Evolutionary conservation across 1,284 basidiomycete genomes (phyloP), one percentile per base, ranked within the genome.

Genomic region (Austroboletus novae-zelandiae): DNA sequence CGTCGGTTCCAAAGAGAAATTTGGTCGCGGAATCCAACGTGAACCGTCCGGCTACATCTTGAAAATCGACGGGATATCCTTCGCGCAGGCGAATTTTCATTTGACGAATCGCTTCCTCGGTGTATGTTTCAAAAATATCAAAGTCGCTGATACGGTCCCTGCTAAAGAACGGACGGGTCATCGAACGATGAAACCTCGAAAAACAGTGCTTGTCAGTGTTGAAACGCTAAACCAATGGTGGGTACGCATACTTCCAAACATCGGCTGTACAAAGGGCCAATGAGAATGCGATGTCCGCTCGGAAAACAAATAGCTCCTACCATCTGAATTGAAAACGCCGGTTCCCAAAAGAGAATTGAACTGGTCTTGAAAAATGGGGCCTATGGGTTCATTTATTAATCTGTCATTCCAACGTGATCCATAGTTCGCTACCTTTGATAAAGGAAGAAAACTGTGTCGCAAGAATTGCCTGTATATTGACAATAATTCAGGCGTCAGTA

Each of bases 271-370:
- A 45, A 40, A 50, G 40, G 52, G 43, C 34, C 5, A 14, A 20
- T 14, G 8, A 6, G 13, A 17, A 3, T 34, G 15, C 32, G 41
- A 25, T 10, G 11, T 14, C 10, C n/a, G 5, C 37, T 11, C 11
- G 11, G 20, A 36, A 39, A 23, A 20, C 2, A 23, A 45, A 13
- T 4, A 45, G 3, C 47, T 14, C 67, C 50, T 47, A 74, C 81
- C 80, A 53, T 84, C 81, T 5, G 78, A 74, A 52, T 84, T 83
- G 59, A 84, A 84, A 2, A 83, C 77, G 1, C 81, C 81, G 5
- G 74, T 73, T 1, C 81, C 82, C 10, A 83, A 61, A 14, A 83
- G 50, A 7, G 61, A 55, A n/a, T 50, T n/a, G 13, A 74, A 58
- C 50, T 70, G 67, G 11, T 62, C 58, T 10, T 42, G 35, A 17